Percentiles rank a stretch among this genome's conserved stretches.
Evolutionary conservation across 108 stramenopile species (phyloP).

Genomic region (Fistulifera solaris): DNA sequence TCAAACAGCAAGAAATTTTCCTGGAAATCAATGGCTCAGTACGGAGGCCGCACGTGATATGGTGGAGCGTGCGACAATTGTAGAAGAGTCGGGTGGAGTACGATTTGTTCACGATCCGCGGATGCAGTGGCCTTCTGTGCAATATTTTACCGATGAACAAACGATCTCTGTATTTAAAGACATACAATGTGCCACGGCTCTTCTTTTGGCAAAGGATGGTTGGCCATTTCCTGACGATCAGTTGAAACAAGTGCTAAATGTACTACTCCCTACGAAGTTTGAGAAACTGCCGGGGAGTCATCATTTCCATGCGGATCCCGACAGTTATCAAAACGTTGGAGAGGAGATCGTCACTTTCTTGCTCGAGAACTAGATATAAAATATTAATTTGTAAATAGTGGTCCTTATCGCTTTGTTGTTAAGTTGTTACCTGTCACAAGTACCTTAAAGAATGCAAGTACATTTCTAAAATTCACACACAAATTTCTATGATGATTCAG

Average conservation of each 20-base stretch:
- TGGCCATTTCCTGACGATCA: conserved; percentile 43
- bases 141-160: conserved; percentile 62
- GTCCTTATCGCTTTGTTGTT: not conserved
- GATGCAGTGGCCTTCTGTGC: conserved; percentile 63
- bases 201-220: conserved; percentile 64
- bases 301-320: conserved; percentile 82
- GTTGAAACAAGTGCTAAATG: conserved; percentile 18
- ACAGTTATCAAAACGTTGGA: conserved; percentile 38
- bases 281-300: conserved; percentile 57
- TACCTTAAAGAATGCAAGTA: too few species aligned
- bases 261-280: conserved; percentile 28
- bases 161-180: conserved; percentile 40
- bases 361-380: not conserved
- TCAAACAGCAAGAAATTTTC: conserved; percentile 51
- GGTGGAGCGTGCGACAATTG: conserved; percentile 44
- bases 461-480: too few species aligned
- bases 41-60: conserved; percentile 51
- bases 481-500: not conserved
- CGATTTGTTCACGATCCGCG: conserved; percentile 68
- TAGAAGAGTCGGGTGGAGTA: conserved; percentile 13
- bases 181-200: conserved; percentile 36
- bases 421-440: too few species aligned
- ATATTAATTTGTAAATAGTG: not conserved
- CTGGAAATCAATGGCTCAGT: conserved; percentile 69
- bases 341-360: conserved; percentile 10